Base-by-base conservation (phyloP, 768 basidiomycete genomes). In the Leccinum variicolor region DNA sequence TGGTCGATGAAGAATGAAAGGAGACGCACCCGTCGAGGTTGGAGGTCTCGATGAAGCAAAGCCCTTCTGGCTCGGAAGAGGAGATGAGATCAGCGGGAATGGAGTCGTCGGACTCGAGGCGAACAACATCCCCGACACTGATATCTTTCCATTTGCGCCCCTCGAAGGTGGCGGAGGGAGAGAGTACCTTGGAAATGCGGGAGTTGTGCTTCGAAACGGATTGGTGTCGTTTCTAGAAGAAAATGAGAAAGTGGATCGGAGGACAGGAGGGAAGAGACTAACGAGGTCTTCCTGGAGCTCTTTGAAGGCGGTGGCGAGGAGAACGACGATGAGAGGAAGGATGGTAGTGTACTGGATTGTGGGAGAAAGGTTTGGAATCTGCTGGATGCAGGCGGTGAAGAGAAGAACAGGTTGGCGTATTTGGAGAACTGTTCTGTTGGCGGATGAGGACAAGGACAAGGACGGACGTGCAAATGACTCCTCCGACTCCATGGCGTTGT, bases 321-420 rank as follows among this genome's bases (percentile, higher is more conserved):
- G 78, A 9, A 98, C 97, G 33, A 91, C 81, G 3, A 81, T 85
- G 46, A 99, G 84, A 15, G 97, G 97, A 0, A 78, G 90, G 70
- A 99, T 95, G 8, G 97, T 99, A 2, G 97, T 99, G 72, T 91
- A 99, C 57, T 76, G 79, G 67, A 97, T 94, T 3, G 96, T 98
- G 15, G 97, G 97, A 1, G 97, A 99, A 7, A 99, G 95, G 64
- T 86, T 92, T 15, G 97, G 97, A 63, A 99, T 94, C 76, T 99
- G 97, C 68, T 98, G 96, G 51, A 98, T 98, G 74, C 82, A 87
- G 19, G 93, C 93, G 29, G 96, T 98, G 78, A 99, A 98, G 57
- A 99, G 81, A 99, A 99, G 80, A 99, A 99, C 59, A 98, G 53
- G 70, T 99, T 98, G 64, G 97, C 96, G 71, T 98, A 98, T 84